A percentile compares a stretch with the other conserved stretches of the same genome.
Conservation (phyloP, 2,329 filamentous ascomycete genomes). For the Xylariomycetidae sp. region DNA sequence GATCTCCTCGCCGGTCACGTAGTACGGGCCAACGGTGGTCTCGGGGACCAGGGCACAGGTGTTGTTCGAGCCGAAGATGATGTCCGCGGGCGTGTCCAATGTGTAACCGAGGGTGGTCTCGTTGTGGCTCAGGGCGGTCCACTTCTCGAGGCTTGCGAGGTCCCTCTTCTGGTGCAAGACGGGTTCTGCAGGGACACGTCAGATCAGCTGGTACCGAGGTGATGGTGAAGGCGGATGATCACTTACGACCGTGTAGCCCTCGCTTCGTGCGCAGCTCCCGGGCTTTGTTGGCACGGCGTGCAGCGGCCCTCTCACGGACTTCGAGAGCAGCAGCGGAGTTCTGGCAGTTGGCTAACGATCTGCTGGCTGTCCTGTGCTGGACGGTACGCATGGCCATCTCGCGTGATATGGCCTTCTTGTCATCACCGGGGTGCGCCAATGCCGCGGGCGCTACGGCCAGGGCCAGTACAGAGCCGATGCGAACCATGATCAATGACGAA, state of each 20-base stretch:
- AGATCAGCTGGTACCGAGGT: too few relatives aligned
- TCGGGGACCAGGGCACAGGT: slow-evolving; percentile 38
- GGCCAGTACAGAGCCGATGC: too few relatives aligned
- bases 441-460: too few relatives aligned
- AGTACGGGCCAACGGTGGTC: slow-evolving; percentile 39
- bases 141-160: too few relatives aligned
- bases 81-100: too few relatives aligned
- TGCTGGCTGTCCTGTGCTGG: slow-evolving; percentile 29
- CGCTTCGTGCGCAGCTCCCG: slow-evolving; percentile 33
- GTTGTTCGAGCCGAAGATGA: slow-evolving; percentile 38
- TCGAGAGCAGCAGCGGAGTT: slow-evolving; percentile 30
- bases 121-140: too few relatives aligned
- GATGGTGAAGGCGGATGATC: too few relatives aligned
- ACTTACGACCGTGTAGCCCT: slow-evolving; percentile 20
- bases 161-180: too few relatives aligned
- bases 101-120: too few relatives aligned
- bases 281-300: slow-evolving; percentile 32
- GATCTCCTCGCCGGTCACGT: slow-evolving; percentile 37
- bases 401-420: slow-evolving; percentile 19
- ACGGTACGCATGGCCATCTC: slow-evolving; percentile 29
- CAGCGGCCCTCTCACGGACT: slow-evolving; percentile 31
- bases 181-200: too few relatives aligned
- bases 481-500: too few relatives aligned
- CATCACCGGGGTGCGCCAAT: slow-evolving; percentile 35
- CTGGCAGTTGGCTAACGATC: slow-evolving; percentile 32